Percentiles rank a stretch among this genome's conserved stretches.
Conservation (phyloP, 78 protist genomes). For the Parvularia atlantis region DNA sequence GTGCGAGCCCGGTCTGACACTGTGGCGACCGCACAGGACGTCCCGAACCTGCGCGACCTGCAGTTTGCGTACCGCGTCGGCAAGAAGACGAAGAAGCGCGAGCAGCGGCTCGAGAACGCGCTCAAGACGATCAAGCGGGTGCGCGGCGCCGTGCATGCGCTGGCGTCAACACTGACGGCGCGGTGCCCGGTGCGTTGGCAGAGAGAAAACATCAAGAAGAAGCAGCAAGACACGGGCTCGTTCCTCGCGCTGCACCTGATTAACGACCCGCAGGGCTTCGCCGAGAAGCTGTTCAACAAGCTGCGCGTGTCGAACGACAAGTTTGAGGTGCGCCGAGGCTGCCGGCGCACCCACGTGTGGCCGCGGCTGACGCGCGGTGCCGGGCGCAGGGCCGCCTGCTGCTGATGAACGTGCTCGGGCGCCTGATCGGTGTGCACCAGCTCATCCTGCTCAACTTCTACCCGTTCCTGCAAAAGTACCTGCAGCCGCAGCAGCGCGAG, state of each 20-base stretch:
- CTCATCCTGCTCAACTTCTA: conserved; percentile 67
- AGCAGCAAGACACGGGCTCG: not conserved
- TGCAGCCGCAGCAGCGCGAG: conserved; percentile 70
- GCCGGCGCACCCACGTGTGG: not conserved
- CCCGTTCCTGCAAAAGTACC: conserved; percentile 61
- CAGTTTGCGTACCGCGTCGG: not conserved
- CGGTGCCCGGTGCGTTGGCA: not conserved
- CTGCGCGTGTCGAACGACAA: conserved; percentile 1
- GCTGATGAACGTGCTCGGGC: conserved; percentile 58
- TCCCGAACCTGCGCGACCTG: not conserved
- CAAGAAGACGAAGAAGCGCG: conserved; percentile 18
- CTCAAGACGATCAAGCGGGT: not conserved
- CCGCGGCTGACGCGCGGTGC: conserved; percentile 13
- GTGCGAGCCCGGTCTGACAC: too few relatives aligned
- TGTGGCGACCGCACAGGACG: not conserved
- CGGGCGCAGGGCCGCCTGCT: conserved; percentile 60
- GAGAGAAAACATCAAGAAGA: not conserved
- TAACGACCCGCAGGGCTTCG: conserved; percentile 73
- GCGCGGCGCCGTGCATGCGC: not conserved
- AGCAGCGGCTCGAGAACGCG: not conserved
- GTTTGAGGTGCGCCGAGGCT: too few relatives aligned
- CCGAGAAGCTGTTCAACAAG: conserved; percentile 50
- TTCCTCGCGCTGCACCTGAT: conserved; percentile 39
- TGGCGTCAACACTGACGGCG: not conserved
- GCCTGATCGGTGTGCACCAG: conserved; percentile 60